Evolutionary conservation across 1,284 basidiomycete species (phyloP), one percentile per base, ranked within the genome.

Genomic region (Exobasidium cylindrosporum): DNA sequence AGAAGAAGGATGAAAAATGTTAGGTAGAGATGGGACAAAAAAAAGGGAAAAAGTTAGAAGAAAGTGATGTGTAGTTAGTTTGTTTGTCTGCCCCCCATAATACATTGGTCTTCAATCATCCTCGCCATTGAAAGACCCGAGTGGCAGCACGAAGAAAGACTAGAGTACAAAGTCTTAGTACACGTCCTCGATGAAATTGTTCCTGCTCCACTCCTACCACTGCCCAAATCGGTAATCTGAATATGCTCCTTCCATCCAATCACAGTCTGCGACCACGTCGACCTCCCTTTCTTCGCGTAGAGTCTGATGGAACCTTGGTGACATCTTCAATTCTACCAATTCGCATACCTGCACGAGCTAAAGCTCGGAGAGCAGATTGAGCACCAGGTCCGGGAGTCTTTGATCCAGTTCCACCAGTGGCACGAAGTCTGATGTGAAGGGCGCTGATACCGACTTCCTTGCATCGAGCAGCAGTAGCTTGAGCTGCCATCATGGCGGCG

Each of bases 301-400:
- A 93, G 83, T 98, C 96, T 67, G 94, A 95, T 66, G 95, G 95
- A 70, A 95, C 87, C 74, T 95, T 95, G 62, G 95, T 98, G 65
- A 97, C 95, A 78, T 85, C 84, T 76, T 80, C 95, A 77, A 98
- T 97, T 76, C 95, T 87, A 68, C 95, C 96, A 77, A 99, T 97
- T 76, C 91, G 86, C 93, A 99, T 97, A 63, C 96, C 95, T 68
- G 95, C 89, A 85, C 96, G 94, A 78, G 95, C 96, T 66, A 98
- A 89, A 61, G 95, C 95, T 83, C 95, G 92, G 81, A 98, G 90
- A 60, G 96, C 96, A 77, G 90, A 91, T 86, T 98, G 95, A 57
- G 92, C 95, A 85, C 95, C 95, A 55, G 95, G 95, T 65, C 95
- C 95, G 65, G 95, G 96, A 72, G 95, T 96, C 86, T 98, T 98